Evolutionary conservation across 2,329 filamentous ascomycete species (phyloP), one percentile per base, ranked within the genome.

Genomic region (Hypoxylon sp.): DNA sequence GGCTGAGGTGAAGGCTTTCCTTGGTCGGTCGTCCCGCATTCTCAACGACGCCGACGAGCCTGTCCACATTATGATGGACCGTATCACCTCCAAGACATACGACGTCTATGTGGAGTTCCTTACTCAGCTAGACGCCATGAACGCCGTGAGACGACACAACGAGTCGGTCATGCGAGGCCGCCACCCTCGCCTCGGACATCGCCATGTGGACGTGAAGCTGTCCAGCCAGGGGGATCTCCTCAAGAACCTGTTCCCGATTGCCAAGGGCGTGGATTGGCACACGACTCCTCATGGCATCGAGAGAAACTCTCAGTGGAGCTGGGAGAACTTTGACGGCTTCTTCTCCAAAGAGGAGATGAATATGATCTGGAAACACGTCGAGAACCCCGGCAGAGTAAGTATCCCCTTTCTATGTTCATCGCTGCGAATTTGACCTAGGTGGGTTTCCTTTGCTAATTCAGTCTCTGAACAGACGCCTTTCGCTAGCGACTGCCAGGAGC

Each of bases 321-420:
- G 81, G 79, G 74, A 77, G 13, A 79, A 78, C 37, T 88, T 88
- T 72, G 82, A 82, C 60, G 81, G 83, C 10, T 88, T 89, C 65
- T 73, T 88, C 26, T 81, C 80, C 0, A 77, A 79, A 21, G 87
- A 89, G 70, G 86, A 89, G 71, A 79, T 88, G 77, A 78, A 80
- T 0, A 84, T 88, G 82, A 77, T 88, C 8, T 76, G 82, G 51
- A 87, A 87, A 74, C 84, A 88, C 69, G 83, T 85, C 2, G 85
- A 88, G 67, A 78, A 81, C 2, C 83, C 85, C 2, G 78, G 83
- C 55, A 81, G 85, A n/a, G 86, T 88, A 75, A 76, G 83, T 81
- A 13, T 38, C 4, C 52, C 10, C 33, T 18, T 17, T 41, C 17
- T 15, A 24, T n/a, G 5, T n/a, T 4, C 8, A 23, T 7, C 21